Base-by-base conservation (phyloP, 1,284 basidiomycete species). In the Abortiporus biennis region DNA sequence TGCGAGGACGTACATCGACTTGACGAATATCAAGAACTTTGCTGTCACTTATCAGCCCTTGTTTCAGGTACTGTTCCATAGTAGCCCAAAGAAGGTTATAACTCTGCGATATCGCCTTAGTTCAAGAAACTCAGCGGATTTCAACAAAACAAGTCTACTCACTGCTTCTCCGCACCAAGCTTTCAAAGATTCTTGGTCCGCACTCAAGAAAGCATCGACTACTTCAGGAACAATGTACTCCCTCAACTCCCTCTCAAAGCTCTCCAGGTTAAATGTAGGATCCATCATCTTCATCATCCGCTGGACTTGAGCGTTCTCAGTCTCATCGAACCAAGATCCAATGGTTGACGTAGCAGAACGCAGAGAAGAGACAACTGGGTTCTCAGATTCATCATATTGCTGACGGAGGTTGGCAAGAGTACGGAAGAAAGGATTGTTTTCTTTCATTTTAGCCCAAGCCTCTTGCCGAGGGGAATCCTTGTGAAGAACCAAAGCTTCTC, bases 151-250 rank as follows among this genome's bases (percentile, higher is more conserved):
- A 33, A 16, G 43, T 22, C n/a, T 11, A 71, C 90, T 59, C 55
- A 94, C 92, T 42, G 92, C 96, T 67, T 99, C 96, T 24, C 90
- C 82, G 62, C 93, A 97, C 96, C 96, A 99, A 54, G 80, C 80
- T 57, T 79, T 80, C 52, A 99, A 68, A 4, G 86, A 71, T 57
- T 92, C 87, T 54, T 84, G 76, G 57, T 97, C 94, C 8, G 91
- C 93, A 41, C 78, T 84, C 51, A 98, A 66, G 62, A 96, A 98
- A 16, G 93, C 92, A 59, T 99, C 96, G 6, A 99, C 91, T 4
- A 99, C 80, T 61, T 99, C 96, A 0, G 96, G 96, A 2, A 99
- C 79, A 48, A 99, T 95, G 59, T 98, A 99, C 65, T 99, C 96
- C 50, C 95, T 72, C 49, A 99, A 63, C 59, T 99, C 96, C 44